phyloP scores from a whole-genome alignment of 1,284 basidiomycete species.

The Melampsora americana region DNA sequence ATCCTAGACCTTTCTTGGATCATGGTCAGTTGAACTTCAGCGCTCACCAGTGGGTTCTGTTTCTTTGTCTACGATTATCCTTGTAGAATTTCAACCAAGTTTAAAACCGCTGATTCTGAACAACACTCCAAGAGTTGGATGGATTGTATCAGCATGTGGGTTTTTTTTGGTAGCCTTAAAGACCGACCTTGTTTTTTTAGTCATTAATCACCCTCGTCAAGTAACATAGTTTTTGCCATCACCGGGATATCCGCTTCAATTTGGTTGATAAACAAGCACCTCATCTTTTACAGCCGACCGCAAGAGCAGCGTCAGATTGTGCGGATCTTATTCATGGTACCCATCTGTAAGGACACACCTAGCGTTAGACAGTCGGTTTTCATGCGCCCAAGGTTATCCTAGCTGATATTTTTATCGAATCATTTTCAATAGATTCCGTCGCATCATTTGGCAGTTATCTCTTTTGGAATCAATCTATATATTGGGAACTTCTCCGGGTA shows the following conservation, averaged over 20 bases:
- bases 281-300: conserved; percentile 70
- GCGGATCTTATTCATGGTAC: conserved; percentile 73
- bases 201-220: too few relatives aligned
- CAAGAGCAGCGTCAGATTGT: conserved; percentile 56
- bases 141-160: conserved; percentile 64
- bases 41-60: conserved; percentile 54
- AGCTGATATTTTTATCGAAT: conserved; percentile 13
- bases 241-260: too few relatives aligned
- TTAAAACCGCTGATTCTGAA: conserved; percentile 2
- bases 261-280: conserved; percentile 54
- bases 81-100: not conserved
- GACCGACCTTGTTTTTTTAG: too few relatives aligned
- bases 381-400: too few relatives aligned
- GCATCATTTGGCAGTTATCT: not conserved
- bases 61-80: not conserved
- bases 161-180: conserved; percentile 69
- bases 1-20: conserved; percentile 59
- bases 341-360: conserved; percentile 68
- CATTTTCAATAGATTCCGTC: not conserved
- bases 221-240: too few relatives aligned
- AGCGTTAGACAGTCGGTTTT: too few relatives aligned
- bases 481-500: conserved; percentile 52
- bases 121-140: conserved; percentile 60
- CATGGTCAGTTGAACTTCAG: conserved; percentile 65
- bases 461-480: conserved; percentile 48